Base-by-base conservation (phyloP, 352 stramenopile genomes). In the Phytopythium delawarense region DNA sequence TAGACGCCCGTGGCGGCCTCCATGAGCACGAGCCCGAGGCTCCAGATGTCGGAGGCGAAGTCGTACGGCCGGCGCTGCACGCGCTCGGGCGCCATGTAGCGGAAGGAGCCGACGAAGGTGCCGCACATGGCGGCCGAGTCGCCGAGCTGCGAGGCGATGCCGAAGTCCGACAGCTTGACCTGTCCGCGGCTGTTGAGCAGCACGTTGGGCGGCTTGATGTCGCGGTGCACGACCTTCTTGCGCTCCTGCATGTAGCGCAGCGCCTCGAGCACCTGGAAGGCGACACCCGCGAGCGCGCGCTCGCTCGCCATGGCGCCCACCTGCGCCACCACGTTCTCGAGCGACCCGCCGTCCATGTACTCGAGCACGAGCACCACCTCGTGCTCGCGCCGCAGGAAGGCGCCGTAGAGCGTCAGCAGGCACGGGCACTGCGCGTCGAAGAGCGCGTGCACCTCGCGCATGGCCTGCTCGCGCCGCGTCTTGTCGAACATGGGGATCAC, bases 81-180 rank as follows among this genome's bases (percentile, higher is more conserved):
- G 46, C 96, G 87, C 71, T 98, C 92, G 6, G 92, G 92, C 8
- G 84, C 92, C 79, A 98, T 97, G 71, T 98, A 98, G 45, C 94
- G 92, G 39, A 96, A 96, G 49, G 92, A 97, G 30, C 92, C 92
- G 23, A 98, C 88, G 66, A 96, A 99, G n/a, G 96, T 98, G 52
- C 79, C 86, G 63, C 89, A 97, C 71, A 97, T 96, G 42, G 97
- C 85, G 83, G 79, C 15, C n/a, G 86, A 96, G 66, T 87, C 96
- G 61, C 85, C 67, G 64, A 95, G 67, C 71, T 97, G 89, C 6
- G 70, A 91, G 32, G 82, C 91, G 64, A 98, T 98, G 42, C 96
- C 97, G 88, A 99, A 98, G 75, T 99, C 97, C 42, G 92, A 98
- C 54, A 99, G 80, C 74, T 99, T 99, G 59, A 98, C 92, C 57